Evolutionary conservation across 2,329 filamentous ascomycete genomes (phyloP), one percentile per base, ranked within the genome.

Genomic region (Emericellopsis cladophorae): DNA sequence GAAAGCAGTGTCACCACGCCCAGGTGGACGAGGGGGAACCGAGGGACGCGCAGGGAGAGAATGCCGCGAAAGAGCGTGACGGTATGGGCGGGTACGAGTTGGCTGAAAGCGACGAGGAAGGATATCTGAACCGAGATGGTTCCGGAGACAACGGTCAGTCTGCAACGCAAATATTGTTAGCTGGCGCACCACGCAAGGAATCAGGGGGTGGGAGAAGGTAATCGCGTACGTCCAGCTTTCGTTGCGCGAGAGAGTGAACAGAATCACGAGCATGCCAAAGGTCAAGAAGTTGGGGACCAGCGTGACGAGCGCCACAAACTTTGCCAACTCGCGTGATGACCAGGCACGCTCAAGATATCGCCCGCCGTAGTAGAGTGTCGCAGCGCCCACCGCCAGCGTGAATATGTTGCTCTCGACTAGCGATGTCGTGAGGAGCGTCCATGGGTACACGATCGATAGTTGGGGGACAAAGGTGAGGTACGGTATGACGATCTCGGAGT

Each of bases 101-200:
- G 92, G 65, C 94, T 96, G 65, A 96, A 95, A 41, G 90, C 86
- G 52, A 96, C 86, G 46, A 98, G 83, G 66, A 96, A 96, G 46
- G 84, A 81, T 37, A 92, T 88, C 61, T 95, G 90, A 43, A 95
- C 70, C 14, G 89, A 80, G 47, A 95, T 81, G 42, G 88, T 89
- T 51, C 92, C 92, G 51, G 84, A 85, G 55, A 96, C 85, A 47
- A 84, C 81, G 36, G 84, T 88, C 37, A 85, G 64, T 40, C 84
- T 92, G 53, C 12, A 42, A 42, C 11, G 40, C 12, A 33, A 37
- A 12, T 12, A 29, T 29, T 29, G 26, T 29, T 29, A 29, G 26
- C 12, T 29, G 12, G n/a, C 18, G 12, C 16, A 12, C n/a, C 8
- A 24, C 2, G 21, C 22, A 35, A 36, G 22, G 40, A 14, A 21